phyloP scores from a whole-genome alignment of 2,329 filamentous ascomycete species.

The Alternaria longipes region DNA sequence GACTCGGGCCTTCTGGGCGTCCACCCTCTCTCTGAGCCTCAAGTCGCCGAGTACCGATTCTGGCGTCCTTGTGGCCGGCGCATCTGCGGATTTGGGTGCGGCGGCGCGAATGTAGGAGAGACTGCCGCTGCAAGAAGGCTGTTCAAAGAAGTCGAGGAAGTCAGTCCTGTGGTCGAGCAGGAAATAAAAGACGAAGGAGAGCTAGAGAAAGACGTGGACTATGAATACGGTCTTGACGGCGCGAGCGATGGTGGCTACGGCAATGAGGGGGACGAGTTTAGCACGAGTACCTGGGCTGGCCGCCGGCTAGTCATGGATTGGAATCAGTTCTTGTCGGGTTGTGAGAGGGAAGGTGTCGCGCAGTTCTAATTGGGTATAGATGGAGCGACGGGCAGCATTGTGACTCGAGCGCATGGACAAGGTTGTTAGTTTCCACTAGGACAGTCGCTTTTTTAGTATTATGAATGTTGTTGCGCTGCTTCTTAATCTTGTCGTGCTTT shows the following conservation, averaged over 20 bases:
- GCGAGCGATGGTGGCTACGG: neutral
- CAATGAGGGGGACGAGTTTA: neutral
- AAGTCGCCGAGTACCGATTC: constrained; percentile 50
- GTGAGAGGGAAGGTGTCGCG: constrained; percentile 35
- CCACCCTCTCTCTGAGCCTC: constrained; percentile 39
- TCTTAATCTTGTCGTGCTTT: neutral
- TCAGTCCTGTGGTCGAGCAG: constrained; percentile 7
- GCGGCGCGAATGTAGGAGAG: constrained; percentile 38
- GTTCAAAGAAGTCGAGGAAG: constrained; percentile 37
- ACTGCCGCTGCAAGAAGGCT: constrained; percentile 40
- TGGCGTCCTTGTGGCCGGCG: constrained; percentile 47
- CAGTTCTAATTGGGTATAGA: constrained; percentile 13
- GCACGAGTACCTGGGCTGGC: constrained; percentile 24
- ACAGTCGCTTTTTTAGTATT: neutral
- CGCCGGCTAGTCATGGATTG: constrained; percentile 25
- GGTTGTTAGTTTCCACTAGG: neutral
- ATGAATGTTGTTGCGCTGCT: neutral
- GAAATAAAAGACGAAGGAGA: neutral
- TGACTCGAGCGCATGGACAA: neutral
- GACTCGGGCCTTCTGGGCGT: constrained; percentile 43
- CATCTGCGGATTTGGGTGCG: constrained; percentile 46
- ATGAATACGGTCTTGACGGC: constrained; percentile 11
- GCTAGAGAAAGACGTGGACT: neutral
- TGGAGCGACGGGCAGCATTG: neutral
- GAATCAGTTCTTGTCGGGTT: constrained; percentile 20